Conservation (phyloP, 805 yeast genomes). For the Metschnikowia shivogae region DNA sequence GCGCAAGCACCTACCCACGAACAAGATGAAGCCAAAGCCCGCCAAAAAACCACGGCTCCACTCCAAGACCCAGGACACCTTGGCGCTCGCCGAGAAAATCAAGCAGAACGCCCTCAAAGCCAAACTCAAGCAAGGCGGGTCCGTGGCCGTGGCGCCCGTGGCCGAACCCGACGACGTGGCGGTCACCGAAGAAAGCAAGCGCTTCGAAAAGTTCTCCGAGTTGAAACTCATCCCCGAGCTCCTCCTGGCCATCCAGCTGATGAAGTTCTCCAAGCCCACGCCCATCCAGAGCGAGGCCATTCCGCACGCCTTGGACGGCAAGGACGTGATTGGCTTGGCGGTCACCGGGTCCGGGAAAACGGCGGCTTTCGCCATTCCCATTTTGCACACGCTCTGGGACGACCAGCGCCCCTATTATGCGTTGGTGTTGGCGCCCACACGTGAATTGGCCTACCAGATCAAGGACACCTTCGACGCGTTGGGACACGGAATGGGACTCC, state of each 20-base stretch:
- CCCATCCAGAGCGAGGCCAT: slow-evolving; percentile 91
- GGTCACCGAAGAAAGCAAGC: slow-evolving; percentile 13
- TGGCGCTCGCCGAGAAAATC: slow-evolving; percentile 57
- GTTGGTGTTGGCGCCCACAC: slow-evolving; percentile 80
- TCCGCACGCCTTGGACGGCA: slow-evolving; percentile 85
- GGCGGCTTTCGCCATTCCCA: slow-evolving; percentile 97
- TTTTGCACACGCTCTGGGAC: slow-evolving; percentile 84
- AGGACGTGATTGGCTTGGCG: slow-evolving; percentile 93
- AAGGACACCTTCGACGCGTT: slow-evolving; percentile 93
- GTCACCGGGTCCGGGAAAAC: slow-evolving; percentile 98
- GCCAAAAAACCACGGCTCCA: slow-evolving; percentile 15
- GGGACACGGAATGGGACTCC: slow-evolving; percentile 88
- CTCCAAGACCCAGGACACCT: slow-evolving; percentile 26
- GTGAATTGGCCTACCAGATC: slow-evolving; percentile 84
- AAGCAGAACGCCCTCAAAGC: slow-evolving; percentile 27
- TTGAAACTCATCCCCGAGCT: slow-evolving; percentile 72
- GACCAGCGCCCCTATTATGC: slow-evolving; percentile 87
- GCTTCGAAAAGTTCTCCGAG: slow-evolving; percentile 45
- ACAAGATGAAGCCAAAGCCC: neutral
- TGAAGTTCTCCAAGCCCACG: slow-evolving; percentile 80
- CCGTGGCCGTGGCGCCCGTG: neutral
- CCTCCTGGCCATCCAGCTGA: slow-evolving; percentile 67
- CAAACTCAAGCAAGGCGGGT: slow-evolving; percentile 11
- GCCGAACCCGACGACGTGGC: slow-evolving; percentile 1
- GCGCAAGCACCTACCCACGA: too few species aligned